phyloP scores from a whole-genome alignment of 2,329 filamentous ascomycete species.

The Calonectria henricotiae region DNA sequence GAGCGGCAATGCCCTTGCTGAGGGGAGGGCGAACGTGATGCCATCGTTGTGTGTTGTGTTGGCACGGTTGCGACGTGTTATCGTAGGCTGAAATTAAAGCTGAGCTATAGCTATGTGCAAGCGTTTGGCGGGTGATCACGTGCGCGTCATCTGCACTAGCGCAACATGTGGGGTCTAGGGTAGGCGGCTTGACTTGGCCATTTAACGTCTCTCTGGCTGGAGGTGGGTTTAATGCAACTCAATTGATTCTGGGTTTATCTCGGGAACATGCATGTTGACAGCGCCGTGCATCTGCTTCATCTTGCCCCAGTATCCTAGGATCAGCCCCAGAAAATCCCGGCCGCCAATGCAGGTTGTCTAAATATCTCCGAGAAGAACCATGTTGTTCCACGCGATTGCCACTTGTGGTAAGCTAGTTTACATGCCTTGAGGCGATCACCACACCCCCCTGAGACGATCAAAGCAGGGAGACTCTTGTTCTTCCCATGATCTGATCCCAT shows the following conservation, averaged over 20 bases:
- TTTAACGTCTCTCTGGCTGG: background rate
- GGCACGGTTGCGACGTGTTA: slow-evolving; percentile 23
- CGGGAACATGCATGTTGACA: slow-evolving; percentile 30
- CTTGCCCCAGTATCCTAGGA: slow-evolving; percentile 23
- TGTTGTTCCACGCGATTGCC: slow-evolving; percentile 30
- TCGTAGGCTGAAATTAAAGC: slow-evolving; percentile 31
- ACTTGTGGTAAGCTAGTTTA: slow-evolving; percentile 22
- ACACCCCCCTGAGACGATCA: slow-evolving; percentile 8
- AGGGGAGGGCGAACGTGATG: slow-evolving; percentile 55
- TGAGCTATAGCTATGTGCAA: slow-evolving; percentile 19
- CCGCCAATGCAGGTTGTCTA: slow-evolving; percentile 24
- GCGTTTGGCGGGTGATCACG: slow-evolving; percentile 40
- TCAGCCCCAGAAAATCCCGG: slow-evolving; percentile 24
- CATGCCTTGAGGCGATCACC: slow-evolving; percentile 10
- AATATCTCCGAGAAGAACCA: slow-evolving; percentile 28
- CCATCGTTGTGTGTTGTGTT: slow-evolving; percentile 47
- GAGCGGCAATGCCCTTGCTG: slow-evolving; percentile 56
- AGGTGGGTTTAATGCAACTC: slow-evolving; percentile 29
- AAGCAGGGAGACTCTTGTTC: background rate
- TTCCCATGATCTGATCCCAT: slow-evolving; percentile 17
- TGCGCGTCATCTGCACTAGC: slow-evolving; percentile 11
- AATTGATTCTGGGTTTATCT: slow-evolving; percentile 27
- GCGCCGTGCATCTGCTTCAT: slow-evolving; percentile 37
- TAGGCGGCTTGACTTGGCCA: slow-evolving; percentile 16
- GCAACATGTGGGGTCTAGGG: slow-evolving; percentile 5